Percentiles rank a stretch among this genome's conserved stretches.
Conservation (phyloP, 768 basidiomycete genomes). For the Guyanaporus albipodus region DNA sequence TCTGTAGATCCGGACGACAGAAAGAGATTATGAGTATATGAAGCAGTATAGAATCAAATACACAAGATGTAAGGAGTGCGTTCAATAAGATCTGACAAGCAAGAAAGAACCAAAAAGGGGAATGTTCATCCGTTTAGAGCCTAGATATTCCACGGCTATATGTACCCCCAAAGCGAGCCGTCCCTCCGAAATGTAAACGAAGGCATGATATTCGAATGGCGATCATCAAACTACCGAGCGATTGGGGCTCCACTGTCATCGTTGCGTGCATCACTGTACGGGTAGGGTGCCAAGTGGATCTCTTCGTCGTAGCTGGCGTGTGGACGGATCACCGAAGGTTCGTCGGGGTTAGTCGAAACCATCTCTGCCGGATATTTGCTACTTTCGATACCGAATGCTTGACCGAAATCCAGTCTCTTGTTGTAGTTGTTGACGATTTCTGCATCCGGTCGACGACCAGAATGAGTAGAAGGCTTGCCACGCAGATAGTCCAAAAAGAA, state of each 20-base stretch:
- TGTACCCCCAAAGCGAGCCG: neutral
- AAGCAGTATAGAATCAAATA: neutral
- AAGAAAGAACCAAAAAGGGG: neutral
- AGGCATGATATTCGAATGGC: neutral
- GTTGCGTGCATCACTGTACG: constrained; percentile 11
- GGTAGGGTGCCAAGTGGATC: constrained; percentile 39
- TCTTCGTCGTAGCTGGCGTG: constrained; percentile 39
- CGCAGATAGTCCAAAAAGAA: constrained; percentile 50
- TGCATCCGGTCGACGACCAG: constrained; percentile 15
- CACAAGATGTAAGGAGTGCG: neutral
- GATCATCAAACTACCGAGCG: neutral
- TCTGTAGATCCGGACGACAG: neutral
- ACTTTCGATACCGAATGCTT: constrained; percentile 37
- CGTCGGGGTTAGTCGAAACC: constrained; percentile 1
- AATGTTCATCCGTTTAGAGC: neutral
- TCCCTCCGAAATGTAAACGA: neutral
- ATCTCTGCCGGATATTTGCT: constrained; percentile 15
- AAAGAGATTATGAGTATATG: neutral
- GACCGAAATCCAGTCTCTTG: constrained; percentile 33
- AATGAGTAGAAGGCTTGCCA: constrained; percentile 28
- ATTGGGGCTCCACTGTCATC: constrained; percentile 8
- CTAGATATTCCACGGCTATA: neutral
- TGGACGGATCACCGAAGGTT: constrained; percentile 11
- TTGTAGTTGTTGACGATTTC: constrained; percentile 23
- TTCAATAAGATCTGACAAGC: neutral